phyloP scores from a whole-genome alignment of 805 yeast genomes.

The Saturnispora ahearnii region DNA sequence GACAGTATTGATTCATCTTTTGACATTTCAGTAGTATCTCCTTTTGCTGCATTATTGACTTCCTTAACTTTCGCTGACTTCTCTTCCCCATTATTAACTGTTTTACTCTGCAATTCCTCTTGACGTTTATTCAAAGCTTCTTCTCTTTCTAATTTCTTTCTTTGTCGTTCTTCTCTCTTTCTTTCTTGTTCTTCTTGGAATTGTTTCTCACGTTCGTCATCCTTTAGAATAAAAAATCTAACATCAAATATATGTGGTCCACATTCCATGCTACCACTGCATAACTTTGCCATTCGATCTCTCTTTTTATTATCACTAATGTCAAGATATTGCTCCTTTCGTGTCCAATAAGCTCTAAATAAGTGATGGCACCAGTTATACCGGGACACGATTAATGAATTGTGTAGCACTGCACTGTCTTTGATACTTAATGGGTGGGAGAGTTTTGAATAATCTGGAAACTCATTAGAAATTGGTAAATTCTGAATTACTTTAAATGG shows the following conservation, averaged over 20 bases:
- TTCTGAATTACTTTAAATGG: constrained; percentile 62
- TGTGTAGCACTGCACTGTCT: constrained; percentile 65
- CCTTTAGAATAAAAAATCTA: constrained; percentile 75
- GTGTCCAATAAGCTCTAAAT: constrained; percentile 70
- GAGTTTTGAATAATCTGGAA: constrained; percentile 55
- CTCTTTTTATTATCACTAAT: constrained; percentile 36
- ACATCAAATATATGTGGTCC: constrained; percentile 83
- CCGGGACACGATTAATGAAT: constrained; percentile 67
- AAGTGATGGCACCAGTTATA: constrained; percentile 56
- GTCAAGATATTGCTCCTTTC: constrained; percentile 39
- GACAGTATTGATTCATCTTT: not conserved
- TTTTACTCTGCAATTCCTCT: constrained; percentile 4
- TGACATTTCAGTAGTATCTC: too few species aligned
- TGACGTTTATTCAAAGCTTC: constrained; percentile 14
- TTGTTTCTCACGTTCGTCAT: constrained; percentile 54
- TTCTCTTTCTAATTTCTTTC: constrained; percentile 28
- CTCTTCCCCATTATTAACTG: not conserved
- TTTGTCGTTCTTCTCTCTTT: constrained; percentile 23
- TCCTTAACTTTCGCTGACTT: not conserved
- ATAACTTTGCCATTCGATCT: constrained; percentile 81
- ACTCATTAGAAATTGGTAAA: constrained; percentile 54
- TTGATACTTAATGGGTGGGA: constrained; percentile 58
- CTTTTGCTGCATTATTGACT: not conserved
- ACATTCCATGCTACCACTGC: constrained; percentile 60
- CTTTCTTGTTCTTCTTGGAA: constrained; percentile 26